A percentile compares a stretch with the other conserved stretches of the same genome.
Conservation (phyloP, 306 rosid species). For the Ammopiptanthus mongolicus region DNA sequence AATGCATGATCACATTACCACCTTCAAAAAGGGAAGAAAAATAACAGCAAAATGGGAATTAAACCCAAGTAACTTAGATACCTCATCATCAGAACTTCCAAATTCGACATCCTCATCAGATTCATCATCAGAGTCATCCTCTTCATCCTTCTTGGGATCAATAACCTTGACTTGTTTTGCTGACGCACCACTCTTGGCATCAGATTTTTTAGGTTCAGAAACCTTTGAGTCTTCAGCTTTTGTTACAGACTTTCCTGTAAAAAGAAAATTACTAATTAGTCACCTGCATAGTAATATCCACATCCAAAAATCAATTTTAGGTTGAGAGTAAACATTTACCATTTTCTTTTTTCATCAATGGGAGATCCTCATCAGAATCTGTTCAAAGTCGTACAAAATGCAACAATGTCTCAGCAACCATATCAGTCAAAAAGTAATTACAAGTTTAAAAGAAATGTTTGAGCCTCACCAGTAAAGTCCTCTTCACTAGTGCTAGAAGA, state of each 20-base stretch:
- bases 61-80: background rate
- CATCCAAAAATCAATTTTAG: background rate
- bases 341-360: constrained; percentile 31
- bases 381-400: background rate
- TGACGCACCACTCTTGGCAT: constrained; percentile 31
- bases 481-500: constrained; percentile 37
- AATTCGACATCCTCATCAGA: constrained; percentile 37
- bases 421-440: background rate
- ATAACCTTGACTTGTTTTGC: constrained; percentile 52
- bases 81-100: constrained; percentile 51
- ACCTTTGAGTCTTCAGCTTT: constrained; percentile 26
- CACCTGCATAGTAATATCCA: background rate
- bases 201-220: constrained; percentile 25
- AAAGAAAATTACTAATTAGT: background rate
- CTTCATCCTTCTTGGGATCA: constrained; percentile 47
- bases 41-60: background rate
- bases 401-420: background rate
- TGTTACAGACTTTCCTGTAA: constrained; percentile 43
- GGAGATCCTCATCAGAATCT: constrained; percentile 43
- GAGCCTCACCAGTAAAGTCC: constrained; percentile 40
- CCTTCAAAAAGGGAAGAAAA: background rate
- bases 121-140: constrained; percentile 42
- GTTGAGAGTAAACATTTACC: constrained; percentile 33
- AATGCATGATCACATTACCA: background rate
- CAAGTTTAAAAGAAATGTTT: background rate